phyloP scores from a whole-genome alignment of 495 filamentous ascomycete genomes.

The Ascobolus immersus region DNA sequence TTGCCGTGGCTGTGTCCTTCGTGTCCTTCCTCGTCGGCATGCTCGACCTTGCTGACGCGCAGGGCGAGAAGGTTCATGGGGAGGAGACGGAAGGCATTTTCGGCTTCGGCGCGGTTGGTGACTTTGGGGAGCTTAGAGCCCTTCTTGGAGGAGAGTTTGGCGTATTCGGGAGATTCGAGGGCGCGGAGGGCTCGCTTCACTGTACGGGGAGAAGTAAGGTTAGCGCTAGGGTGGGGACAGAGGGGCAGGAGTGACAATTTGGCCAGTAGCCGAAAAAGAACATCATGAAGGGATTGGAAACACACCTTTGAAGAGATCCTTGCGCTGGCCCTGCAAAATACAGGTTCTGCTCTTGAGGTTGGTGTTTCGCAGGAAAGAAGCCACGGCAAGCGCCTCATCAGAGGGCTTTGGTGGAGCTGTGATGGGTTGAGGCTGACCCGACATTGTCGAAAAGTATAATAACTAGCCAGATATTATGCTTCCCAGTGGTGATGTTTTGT shows the following conservation, averaged over 20 bases:
- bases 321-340: constrained; percentile 86
- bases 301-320: constrained; percentile 98
- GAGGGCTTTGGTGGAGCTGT: constrained; percentile 12
- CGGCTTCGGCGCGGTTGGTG: constrained; percentile 58
- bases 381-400: constrained; percentile 67
- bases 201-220: constrained; percentile 21
- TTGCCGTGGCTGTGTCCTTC: constrained; percentile 46
- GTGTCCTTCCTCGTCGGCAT: constrained; percentile 29
- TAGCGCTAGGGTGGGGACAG: background rate
- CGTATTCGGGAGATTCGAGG: constrained; percentile 68
- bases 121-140: constrained; percentile 72
- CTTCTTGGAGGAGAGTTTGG: constrained; percentile 55
- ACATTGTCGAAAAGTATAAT: too few relatives aligned
- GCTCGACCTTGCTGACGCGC: constrained; percentile 62
- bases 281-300: too few relatives aligned
- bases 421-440: too few relatives aligned
- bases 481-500: too few relatives aligned
- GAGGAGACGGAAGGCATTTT: constrained; percentile 84
- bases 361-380: constrained; percentile 65
- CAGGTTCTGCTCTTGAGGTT: constrained; percentile 73
- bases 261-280: too few relatives aligned
- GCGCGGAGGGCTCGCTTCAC: constrained; percentile 94
- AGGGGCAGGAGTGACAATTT: constrained; percentile 3
- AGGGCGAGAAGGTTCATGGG: constrained; percentile 87
- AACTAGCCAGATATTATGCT: too few relatives aligned